A percentile compares a stretch with the other conserved stretches of the same genome.
Evolutionary conservation across 768 basidiomycete species (phyloP).

Genomic region (Mycena crocata): DNA sequence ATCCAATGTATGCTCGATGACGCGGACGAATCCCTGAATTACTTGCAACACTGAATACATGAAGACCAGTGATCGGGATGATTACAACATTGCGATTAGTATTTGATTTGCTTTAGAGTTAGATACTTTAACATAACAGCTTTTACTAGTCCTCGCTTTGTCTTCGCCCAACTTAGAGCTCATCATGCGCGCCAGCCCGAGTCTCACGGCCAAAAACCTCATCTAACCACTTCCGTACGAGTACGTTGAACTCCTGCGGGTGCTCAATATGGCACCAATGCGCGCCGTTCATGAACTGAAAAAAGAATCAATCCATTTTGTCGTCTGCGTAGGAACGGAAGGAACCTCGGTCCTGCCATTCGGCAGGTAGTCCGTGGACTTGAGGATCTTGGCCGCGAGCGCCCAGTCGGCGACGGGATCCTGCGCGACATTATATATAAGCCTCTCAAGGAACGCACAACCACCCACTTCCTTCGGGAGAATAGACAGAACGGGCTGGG

Average conservation of each 20-base stretch:
- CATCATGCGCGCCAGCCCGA: conserved; percentile 25
- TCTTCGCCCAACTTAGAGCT: conserved; percentile 20
- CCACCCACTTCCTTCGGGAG: conserved; percentile 52
- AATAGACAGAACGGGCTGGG: conserved; percentile 56
- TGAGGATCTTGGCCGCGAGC: conserved; percentile 44
- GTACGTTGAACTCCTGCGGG: conserved; percentile 62
- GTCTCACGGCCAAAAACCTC: conserved; percentile 11
- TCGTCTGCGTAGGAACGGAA: no score
- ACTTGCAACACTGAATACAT: no score
- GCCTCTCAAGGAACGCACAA: neutral
- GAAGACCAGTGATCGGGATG: no score
- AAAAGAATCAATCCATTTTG: no score
- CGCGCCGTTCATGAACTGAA: conserved; percentile 61
- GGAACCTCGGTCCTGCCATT: conserved; percentile 53
- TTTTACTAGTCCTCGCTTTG: no score
- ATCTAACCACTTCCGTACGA: conserved; percentile 65
- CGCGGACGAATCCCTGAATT: no score
- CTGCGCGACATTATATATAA: conserved; percentile 38
- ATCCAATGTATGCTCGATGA: no score
- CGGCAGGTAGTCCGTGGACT: conserved; percentile 52
- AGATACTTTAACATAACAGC: no score
- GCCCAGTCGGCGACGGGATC: conserved; percentile 63
- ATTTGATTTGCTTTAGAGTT: no score
- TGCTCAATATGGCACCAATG: conserved; percentile 80
- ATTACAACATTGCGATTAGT: no score